Base-by-base conservation (phyloP, 768 basidiomycete genomes). In the Xerocomus potaroensis region DNA sequence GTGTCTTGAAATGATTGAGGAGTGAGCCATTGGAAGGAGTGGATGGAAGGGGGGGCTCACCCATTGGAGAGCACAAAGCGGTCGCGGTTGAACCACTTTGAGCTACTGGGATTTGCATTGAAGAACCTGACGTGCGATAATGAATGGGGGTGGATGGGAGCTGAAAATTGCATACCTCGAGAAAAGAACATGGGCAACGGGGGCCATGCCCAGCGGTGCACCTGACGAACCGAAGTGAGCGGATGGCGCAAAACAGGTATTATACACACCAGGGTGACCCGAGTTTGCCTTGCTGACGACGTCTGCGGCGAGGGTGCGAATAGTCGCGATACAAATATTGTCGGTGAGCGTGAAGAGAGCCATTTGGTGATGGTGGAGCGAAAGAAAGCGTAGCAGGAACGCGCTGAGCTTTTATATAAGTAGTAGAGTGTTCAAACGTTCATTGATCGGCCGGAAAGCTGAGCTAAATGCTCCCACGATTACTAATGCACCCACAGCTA, bases 21-120 rank as follows among this genome's bases (percentile, higher is more conserved):
- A 52, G 16, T 63, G 34, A 47, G 43, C 47, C 41, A 49, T 8
- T 23, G 54, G 33, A 35, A 14, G 2, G 14, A 31, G 26, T 16
- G 24, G 40, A 24, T 21, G 47, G 32, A 41, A 18, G n/a, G n/a
- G n/a, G n/a, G n/a, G n/a, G n/a, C 33, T 70, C 68, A 92, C 82
- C 92, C 92, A 63, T 95, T 95, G 55, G 93, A 96, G 55, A 96
- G 83, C 50, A 97, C 93, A 60, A 95, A 97, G 69, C 93, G 85
- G 75, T 96, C 93, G 51, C 94, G 86, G 72, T 94, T 95, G 72
- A 86, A 87, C 93, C 91, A 95, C 68, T 90, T 84, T 33, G 92
- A 82, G 73, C 77, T 86, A 67, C 83, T 83, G 41, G 92, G 88
- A 72, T 92, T 94, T 60, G 84, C 83, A 54, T 87, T 87, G 72